phyloP scores from a whole-genome alignment of 2,329 filamentous ascomycete genomes.

The Penicillium freii region DNA sequence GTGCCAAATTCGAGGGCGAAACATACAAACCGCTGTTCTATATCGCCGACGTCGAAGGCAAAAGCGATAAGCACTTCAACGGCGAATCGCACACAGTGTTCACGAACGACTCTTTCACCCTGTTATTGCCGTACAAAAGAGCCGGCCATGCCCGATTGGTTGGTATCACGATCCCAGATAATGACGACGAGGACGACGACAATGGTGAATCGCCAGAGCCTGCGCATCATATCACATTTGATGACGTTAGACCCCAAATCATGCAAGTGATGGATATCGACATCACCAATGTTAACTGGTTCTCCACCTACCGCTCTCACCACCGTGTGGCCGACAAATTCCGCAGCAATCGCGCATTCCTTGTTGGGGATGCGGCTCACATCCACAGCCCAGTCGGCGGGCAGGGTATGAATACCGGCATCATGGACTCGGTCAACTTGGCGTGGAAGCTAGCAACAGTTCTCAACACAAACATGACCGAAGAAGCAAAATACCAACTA shows the following conservation, averaged over 20 bases:
- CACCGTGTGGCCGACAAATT: slow-evolving; percentile 45
- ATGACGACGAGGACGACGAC: background rate
- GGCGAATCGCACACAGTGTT: slow-evolving; percentile 37
- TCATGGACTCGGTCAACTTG: slow-evolving; percentile 55
- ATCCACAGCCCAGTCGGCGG: slow-evolving; percentile 57
- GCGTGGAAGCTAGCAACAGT: slow-evolving; percentile 55
- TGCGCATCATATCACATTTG: slow-evolving; percentile 28
- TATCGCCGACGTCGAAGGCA: slow-evolving; percentile 45
- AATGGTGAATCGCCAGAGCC: slow-evolving; percentile 17
- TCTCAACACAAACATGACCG: slow-evolving; percentile 30
- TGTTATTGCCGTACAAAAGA: slow-evolving; percentile 32
- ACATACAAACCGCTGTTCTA: slow-evolving; percentile 47
- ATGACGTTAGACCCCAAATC: slow-evolving; percentile 30
- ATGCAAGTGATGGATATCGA: slow-evolving; percentile 23
- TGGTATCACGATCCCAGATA: slow-evolving; percentile 21
- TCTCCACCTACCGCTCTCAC: slow-evolving; percentile 49
- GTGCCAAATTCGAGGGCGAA: slow-evolving; percentile 44
- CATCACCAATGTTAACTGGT: slow-evolving; percentile 36
- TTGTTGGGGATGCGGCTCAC: slow-evolving; percentile 59
- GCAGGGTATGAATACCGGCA: slow-evolving; percentile 59
- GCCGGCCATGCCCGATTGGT: slow-evolving; percentile 25
- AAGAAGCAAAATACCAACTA: slow-evolving; percentile 39
- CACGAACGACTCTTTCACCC: slow-evolving; percentile 37
- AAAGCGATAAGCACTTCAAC: slow-evolving; percentile 22
- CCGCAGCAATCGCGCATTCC: slow-evolving; percentile 50